Conservation (phyloP, 768 basidiomycete species). For the Termitomyces eurrhizus region DNA sequence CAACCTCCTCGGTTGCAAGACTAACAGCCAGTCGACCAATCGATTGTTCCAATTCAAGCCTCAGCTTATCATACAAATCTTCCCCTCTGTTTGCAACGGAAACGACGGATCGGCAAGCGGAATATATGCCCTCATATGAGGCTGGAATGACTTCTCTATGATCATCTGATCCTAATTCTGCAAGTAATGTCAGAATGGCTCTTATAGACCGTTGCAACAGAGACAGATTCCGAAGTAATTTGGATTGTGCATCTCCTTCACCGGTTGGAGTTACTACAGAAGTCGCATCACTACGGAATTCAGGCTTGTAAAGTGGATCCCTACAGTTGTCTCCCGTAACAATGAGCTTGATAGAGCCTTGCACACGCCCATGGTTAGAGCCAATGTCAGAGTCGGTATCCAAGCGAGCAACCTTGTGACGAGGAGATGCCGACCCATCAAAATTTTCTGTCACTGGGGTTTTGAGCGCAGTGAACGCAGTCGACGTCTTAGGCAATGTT, state of each 20-base stretch:
- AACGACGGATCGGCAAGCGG: conserved; percentile 54
- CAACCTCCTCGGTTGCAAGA: conserved; percentile 24
- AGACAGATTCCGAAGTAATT: conserved; percentile 15
- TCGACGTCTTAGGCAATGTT: conserved; percentile 47
- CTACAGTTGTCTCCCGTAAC: conserved; percentile 42
- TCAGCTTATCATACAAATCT: conserved; percentile 53
- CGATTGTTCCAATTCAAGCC: conserved; percentile 57
- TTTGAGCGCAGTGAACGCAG: conserved; percentile 42
- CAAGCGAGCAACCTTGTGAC: conserved; percentile 66
- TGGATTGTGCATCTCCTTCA: conserved; percentile 22
- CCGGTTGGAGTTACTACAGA: conserved; percentile 13
- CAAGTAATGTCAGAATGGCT: conserved; percentile 31
- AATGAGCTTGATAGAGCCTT: conserved; percentile 42
- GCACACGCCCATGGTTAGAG: conserved; percentile 31
- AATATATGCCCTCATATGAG: conserved; percentile 56
- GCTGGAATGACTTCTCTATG: conserved; percentile 30
- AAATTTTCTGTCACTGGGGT: conserved; percentile 31
- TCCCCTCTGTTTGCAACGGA: conserved; percentile 50
- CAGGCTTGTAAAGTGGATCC: conserved; percentile 5
- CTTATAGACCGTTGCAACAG: conserved; percentile 35
- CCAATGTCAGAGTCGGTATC: conserved; percentile 64
- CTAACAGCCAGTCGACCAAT: conserved; percentile 34
- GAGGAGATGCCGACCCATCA: conserved; percentile 52
- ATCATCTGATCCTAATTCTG: conserved; percentile 14
- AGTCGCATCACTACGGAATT: conserved; percentile 2